A percentile compares a stretch with the other conserved stretches of the same genome.
Conservation (phyloP, 2,329 filamentous ascomycete species). For the Neophaeococcomyces mojaviensis region DNA sequence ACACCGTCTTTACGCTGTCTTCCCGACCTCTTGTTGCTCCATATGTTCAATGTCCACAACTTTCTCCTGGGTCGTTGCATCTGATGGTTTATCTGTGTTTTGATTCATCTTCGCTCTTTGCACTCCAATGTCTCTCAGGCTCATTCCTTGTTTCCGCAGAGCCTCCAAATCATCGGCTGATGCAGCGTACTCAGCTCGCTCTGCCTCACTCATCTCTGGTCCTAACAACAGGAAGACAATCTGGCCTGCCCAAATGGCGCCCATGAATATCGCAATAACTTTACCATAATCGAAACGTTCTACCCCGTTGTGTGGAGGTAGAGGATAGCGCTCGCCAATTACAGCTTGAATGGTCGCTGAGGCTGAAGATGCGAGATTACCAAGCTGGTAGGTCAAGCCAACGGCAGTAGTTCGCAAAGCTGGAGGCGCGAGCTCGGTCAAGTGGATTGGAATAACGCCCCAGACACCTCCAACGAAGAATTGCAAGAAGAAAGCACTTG, state of each 20-base stretch:
- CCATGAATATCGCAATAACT: constrained; percentile 31
- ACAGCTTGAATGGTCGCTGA: constrained; percentile 37
- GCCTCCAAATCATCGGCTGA: too few species aligned
- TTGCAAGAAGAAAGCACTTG: constrained; percentile 31
- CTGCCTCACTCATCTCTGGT: too few species aligned
- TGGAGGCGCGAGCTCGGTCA: constrained; percentile 30
- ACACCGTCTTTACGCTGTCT: too few species aligned
- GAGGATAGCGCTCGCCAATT: constrained; percentile 35
- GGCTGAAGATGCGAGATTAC: constrained; percentile 34
- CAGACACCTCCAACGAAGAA: constrained; percentile 33
- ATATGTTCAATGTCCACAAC: too few species aligned
- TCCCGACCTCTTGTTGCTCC: too few species aligned
- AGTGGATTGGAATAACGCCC: constrained; percentile 33
- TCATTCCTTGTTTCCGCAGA: too few species aligned
- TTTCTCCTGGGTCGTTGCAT: too few species aligned
- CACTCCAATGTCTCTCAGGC: too few species aligned
- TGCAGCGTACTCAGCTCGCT: too few species aligned
- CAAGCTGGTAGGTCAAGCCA: constrained; percentile 34
- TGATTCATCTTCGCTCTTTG: too few species aligned
- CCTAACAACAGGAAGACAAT: constrained; percentile 29
- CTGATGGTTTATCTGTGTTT: too few species aligned
- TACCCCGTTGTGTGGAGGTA: constrained; percentile 28
- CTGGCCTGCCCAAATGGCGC: constrained; percentile 25
- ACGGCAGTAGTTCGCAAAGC: constrained; percentile 29
- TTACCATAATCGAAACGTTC: constrained; percentile 35